Evolutionary conservation across 345 rosid species (phyloP).

Genomic region (Combretum micranthum): DNA sequence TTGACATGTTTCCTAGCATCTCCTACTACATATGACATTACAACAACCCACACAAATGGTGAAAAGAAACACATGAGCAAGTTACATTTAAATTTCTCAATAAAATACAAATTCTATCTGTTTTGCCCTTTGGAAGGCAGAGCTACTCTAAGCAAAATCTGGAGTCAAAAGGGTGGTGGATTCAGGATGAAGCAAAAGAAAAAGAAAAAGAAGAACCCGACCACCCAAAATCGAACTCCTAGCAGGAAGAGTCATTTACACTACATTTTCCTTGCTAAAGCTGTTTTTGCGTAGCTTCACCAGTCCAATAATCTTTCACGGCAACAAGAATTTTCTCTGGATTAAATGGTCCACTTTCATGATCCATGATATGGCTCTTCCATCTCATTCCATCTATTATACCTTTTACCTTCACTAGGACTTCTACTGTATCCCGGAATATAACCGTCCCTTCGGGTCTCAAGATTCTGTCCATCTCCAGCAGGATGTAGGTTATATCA

Average conservation of each 20-base stretch:
- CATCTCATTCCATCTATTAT: slow-evolving; percentile 84
- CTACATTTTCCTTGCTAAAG: background rate
- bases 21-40: no score
- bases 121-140: no score
- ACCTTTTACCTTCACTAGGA: slow-evolving; percentile 58
- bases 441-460: slow-evolving; percentile 96
- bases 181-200: no score
- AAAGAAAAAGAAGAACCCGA: no score
- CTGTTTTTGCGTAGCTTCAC: slow-evolving; percentile 31
- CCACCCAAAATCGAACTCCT: no score
- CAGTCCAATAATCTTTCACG: slow-evolving; percentile 87
- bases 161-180: no score
- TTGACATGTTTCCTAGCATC: no score
- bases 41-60: no score
- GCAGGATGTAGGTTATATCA: slow-evolving; percentile 60
- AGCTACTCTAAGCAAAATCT: no score
- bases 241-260: background rate
- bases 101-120: no score
- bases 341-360: slow-evolving; percentile 91
- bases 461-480: slow-evolving; percentile 94
- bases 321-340: slow-evolving; percentile 92
- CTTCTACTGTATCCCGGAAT: slow-evolving; percentile 85
- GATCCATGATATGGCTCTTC: slow-evolving; percentile 73
- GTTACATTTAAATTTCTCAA: no score
- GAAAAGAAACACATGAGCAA: no score